Conservation (phyloP, 2,329 filamentous ascomycete species). For the Pestalotiopsis fici region DNA sequence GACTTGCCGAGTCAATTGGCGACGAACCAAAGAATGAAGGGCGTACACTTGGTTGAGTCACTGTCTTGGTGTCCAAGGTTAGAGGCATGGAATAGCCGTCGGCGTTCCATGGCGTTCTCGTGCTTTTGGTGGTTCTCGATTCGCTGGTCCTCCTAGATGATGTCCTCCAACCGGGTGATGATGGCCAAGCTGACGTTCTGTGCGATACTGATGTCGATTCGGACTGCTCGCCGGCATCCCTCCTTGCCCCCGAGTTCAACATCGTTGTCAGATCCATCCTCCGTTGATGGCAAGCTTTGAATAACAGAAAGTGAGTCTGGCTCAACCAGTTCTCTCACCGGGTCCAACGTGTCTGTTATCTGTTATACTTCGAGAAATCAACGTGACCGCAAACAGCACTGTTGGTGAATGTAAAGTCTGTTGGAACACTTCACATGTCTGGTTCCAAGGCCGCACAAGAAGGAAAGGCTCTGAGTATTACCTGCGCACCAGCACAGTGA, state of each 20-base stretch:
- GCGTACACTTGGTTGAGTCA: slow-evolving; percentile 21
- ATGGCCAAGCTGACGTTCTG: slow-evolving; percentile 20
- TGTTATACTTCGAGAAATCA: neutral
- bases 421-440: neutral
- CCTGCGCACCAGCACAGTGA: slow-evolving; percentile 8
- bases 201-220: slow-evolving; percentile 22
- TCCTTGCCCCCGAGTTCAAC: slow-evolving; percentile 35
- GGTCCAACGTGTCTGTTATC: neutral
- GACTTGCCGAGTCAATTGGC: slow-evolving; percentile 26
- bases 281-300: neutral
- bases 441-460: neutral
- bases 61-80: slow-evolving; percentile 36
- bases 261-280: slow-evolving; percentile 43
- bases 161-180: slow-evolving; percentile 19
- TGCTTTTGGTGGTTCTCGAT: slow-evolving; percentile 28
- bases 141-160: slow-evolving; percentile 26
- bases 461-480: neutral
- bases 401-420: neutral
- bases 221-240: slow-evolving; percentile 15
- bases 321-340: neutral
- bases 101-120: slow-evolving; percentile 52
- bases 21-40: slow-evolving; percentile 25
- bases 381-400: neutral
- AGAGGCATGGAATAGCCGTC: slow-evolving; percentile 49
- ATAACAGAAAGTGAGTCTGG: neutral